Percentiles rank a stretch among this genome's conserved stretches.
These are phyloP conservation scores for Phytopythium vexans DNA, from an alignment of 352 stramenopile genomes.

Conservation along the genomic window DNA sequence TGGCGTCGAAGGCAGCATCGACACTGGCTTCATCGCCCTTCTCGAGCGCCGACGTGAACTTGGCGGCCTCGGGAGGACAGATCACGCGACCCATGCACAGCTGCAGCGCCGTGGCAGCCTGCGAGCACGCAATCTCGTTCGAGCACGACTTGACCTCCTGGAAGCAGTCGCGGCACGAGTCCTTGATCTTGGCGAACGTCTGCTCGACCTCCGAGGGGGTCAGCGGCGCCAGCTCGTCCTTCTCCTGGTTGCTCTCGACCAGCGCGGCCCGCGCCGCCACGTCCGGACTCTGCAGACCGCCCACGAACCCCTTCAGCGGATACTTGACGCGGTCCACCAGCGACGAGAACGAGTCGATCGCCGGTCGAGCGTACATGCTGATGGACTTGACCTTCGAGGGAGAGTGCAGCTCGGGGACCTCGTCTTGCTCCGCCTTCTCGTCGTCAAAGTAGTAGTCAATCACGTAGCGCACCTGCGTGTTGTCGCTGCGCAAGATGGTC, in stretches of 20 bases:
- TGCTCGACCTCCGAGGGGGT: conserved; percentile 70
- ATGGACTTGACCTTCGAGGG: conserved; percentile 84
- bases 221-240: conserved; percentile 40
- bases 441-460: conserved; percentile 99
- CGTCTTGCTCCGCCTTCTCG: conserved; percentile 69
- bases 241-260: conserved; percentile 41
- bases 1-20: conserved; percentile 68
- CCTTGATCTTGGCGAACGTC: conserved; percentile 83
- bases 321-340: conserved; percentile 85
- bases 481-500: conserved; percentile 91
- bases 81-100: conserved; percentile 89
- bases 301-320: conserved; percentile 50
- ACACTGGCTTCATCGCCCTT: conserved; percentile 57
- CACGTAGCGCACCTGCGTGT: conserved; percentile 95
- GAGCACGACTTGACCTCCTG: conserved; percentile 71
- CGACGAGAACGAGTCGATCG: conserved; percentile 67
- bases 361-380: conserved; percentile 84
- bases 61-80: conserved; percentile 57
- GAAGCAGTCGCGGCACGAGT: conserved; percentile 81
- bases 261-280: conserved; percentile 43
- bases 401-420: conserved; percentile 84
- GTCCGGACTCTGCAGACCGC: conserved; percentile 44
- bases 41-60: conserved; percentile 73
- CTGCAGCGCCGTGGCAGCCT: conserved; percentile 84
- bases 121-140: conserved; percentile 76